Evolutionary conservation across 306 rosid genomes (phyloP).

Genomic region (Hippophae rhamnoides): DNA sequence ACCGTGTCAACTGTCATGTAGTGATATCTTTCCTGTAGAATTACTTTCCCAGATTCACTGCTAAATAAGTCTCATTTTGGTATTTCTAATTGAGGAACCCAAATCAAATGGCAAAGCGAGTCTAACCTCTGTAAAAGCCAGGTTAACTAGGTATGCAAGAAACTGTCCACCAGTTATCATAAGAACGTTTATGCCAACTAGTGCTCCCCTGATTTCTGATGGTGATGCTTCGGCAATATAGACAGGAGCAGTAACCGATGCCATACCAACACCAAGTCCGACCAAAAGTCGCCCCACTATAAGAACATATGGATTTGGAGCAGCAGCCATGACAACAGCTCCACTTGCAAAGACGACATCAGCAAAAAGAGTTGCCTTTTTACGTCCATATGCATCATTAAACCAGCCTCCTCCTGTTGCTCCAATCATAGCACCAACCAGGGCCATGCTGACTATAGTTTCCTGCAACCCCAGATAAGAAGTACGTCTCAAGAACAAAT

Average conservation of each 20-base stretch:
- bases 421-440: constrained; percentile 76
- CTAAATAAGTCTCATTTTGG: not conserved
- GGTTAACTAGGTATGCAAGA: constrained; percentile 67
- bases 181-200: constrained; percentile 70
- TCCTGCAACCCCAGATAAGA: constrained; percentile 41
- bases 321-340: constrained; percentile 60
- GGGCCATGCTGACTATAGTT: constrained; percentile 88
- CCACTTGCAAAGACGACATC: constrained; percentile 58
- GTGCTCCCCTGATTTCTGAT: constrained; percentile 74
- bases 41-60: not conserved
- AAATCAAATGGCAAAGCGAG: constrained; percentile 15
- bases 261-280: constrained; percentile 67
- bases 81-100: not conserved
- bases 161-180: constrained; percentile 84
- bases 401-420: constrained; percentile 81
- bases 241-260: constrained; percentile 85
- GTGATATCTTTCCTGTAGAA: not conserved
- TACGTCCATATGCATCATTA: constrained; percentile 66
- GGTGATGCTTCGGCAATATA: constrained; percentile 91
- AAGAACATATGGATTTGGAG: constrained; percentile 61
- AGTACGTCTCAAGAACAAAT: constrained; percentile 1
- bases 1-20: too few species aligned
- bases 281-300: constrained; percentile 64
- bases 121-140: constrained; percentile 64
- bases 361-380: constrained; percentile 68